Evolutionary conservation across 257 asterid species (phyloP), one percentile per base, ranked within the genome.

Genomic region (Leptodermis oblonga): DNA sequence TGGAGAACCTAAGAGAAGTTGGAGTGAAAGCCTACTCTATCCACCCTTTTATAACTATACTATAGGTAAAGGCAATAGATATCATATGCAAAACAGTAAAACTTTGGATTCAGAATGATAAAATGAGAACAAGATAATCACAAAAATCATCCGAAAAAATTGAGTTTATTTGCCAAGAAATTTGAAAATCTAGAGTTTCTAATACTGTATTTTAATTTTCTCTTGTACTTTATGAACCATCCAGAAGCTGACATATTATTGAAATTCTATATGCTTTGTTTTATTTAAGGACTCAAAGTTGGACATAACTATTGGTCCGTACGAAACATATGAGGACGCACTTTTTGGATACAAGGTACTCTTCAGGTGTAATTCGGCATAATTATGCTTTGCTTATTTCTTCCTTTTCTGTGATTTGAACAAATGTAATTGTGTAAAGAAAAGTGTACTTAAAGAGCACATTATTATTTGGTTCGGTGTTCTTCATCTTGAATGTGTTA

Each of bases 261-360:
- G 42, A 56, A 30, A 37, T 37, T 73, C 76, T 49, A 45, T 23
- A 37, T 52, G 37, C 52, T 73, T 41, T 73, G 28, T 59, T 36
- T 69, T 46, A 53, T 68, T 78, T 62, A 76, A 93, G 99, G 96
- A 93, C 76, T 93, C 99, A 49, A 88, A 84, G 86, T 85, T 93
- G 83, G 99, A 93, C 77, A 68, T 93, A 69, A 93, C 99, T 53
- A 89, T 90, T 69, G 99, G 99, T 23, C 99, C 99, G 5, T 93
- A 93, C 67, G 99, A 93, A 88, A 93, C 99, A 9, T 93, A 93
- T 65, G 99, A 93, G 86, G 99, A 93, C 75, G 62, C 86, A 73
- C 78, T 88, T 58, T 93, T 93, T 65, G 99, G 99, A 60, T 90
- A 90, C 81, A 93, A 93, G 99, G 99, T 92, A 90, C 70, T 20